phyloP scores from a whole-genome alignment of 495 filamentous ascomycete species.

The Aspergillus sparsus region DNA sequence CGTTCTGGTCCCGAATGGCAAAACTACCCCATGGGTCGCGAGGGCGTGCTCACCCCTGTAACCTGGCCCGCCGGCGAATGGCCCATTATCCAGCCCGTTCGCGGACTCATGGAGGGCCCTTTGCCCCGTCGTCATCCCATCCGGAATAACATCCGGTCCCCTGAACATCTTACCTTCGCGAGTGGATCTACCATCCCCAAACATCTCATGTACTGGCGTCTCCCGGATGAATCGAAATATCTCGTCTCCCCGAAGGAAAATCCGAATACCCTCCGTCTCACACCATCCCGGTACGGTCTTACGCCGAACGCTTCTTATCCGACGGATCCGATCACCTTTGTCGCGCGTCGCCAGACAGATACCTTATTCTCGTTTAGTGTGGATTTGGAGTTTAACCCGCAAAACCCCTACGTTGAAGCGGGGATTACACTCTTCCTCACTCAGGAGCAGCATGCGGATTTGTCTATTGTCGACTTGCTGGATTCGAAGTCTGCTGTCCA shows the following conservation, averaged over 20 bases:
- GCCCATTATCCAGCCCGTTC: conserved; percentile 34
- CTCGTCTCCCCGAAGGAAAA: conserved; percentile 18
- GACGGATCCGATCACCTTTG: conserved; percentile 18
- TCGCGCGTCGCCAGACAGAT: conserved; percentile 25
- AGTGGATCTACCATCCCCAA: conserved; percentile 10
- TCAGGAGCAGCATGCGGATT: conserved; percentile 27
- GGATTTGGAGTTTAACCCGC: conserved; percentile 17
- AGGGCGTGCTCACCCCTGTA: conserved; percentile 57
- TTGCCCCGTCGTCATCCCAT: conserved; percentile 4
- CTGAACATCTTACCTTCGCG: conserved; percentile 17
- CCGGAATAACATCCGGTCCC: not conserved
- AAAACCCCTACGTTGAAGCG: conserved; percentile 16
- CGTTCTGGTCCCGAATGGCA: conserved; percentile 31
- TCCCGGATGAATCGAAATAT: conserved; percentile 9
- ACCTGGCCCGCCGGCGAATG: conserved; percentile 44
- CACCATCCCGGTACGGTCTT: conserved; percentile 8
- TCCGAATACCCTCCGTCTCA: conserved; percentile 16
- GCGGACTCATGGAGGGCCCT: conserved; percentile 16
- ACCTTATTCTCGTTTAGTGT: conserved; percentile 25
- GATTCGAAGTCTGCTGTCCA: not conserved
- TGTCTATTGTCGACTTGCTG: conserved; percentile 20
- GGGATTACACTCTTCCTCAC: conserved; percentile 28
- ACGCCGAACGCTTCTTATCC: conserved; percentile 6
- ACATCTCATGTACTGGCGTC: conserved; percentile 22
- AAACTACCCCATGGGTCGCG: conserved; percentile 62